Conservation (phyloP, 2,329 filamentous ascomycete genomes). For the Cercospora zeina region DNA sequence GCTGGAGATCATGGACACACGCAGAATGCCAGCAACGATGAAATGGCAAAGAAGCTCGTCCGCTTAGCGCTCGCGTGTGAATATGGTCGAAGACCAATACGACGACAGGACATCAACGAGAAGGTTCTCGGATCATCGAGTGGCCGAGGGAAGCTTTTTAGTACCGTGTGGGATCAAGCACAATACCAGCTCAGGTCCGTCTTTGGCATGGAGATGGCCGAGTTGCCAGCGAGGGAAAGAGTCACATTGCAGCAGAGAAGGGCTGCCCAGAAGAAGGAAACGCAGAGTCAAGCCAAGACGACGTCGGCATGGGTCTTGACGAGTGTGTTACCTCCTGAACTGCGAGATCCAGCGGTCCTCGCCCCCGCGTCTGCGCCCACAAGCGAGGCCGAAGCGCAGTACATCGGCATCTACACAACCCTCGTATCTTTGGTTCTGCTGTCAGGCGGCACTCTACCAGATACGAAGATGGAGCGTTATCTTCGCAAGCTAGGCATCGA, state of each 20-base stretch:
- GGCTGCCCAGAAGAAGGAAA: constrained; percentile 59
- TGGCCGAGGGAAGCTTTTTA: constrained; percentile 61
- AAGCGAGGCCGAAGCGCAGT: constrained; percentile 69
- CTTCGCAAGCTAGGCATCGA: constrained; percentile 74
- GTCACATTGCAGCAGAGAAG: constrained; percentile 76
- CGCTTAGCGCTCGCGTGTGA: constrained; percentile 63
- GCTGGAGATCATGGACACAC: constrained; percentile 20
- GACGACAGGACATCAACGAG: constrained; percentile 58
- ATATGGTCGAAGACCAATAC: constrained; percentile 59
- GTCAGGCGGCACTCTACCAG: constrained; percentile 68
- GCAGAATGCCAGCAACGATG: constrained; percentile 39
- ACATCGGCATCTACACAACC: constrained; percentile 77
- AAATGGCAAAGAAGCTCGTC: constrained; percentile 62
- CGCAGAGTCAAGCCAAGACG: constrained; percentile 45
- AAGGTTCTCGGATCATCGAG: constrained; percentile 71
- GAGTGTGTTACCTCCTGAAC: constrained; percentile 67
- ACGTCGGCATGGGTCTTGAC: constrained; percentile 68
- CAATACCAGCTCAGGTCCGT: constrained; percentile 68
- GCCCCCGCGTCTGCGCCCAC: constrained; percentile 67
- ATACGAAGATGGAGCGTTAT: constrained; percentile 75
- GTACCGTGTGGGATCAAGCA: constrained; percentile 71
- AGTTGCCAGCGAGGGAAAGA: constrained; percentile 79
- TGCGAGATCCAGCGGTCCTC: constrained; percentile 65
- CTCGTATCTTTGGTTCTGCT: constrained; percentile 76
- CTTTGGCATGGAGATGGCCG: constrained; percentile 92